Evolutionary conservation across 2,329 filamentous ascomycete genomes (phyloP).

Genomic region (Akanthomyces uredinophilus): DNA sequence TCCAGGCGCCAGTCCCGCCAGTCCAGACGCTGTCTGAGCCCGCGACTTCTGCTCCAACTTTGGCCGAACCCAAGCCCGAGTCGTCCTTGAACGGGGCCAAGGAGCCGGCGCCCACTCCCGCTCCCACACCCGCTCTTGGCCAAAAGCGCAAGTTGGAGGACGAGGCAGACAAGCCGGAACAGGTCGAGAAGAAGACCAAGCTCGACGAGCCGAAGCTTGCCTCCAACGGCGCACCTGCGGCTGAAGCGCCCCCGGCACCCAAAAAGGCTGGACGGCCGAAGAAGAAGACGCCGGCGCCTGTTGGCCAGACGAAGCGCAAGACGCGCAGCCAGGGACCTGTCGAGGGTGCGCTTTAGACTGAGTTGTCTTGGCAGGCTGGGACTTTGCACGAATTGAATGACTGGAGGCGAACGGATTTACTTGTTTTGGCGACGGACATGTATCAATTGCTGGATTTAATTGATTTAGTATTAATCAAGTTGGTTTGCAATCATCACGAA

Average conservation of each 20-base stretch:
- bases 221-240: constrained; percentile 21
- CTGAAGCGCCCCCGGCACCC: constrained; percentile 6
- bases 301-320: constrained; percentile 36
- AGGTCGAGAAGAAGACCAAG: constrained; percentile 21
- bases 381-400: not conserved
- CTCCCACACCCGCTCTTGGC: constrained; percentile 16
- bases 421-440: not conserved
- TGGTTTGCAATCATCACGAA: too few species aligned
- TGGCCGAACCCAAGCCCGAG: too few species aligned
- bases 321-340: constrained; percentile 39
- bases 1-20: constrained; percentile 17
- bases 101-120: constrained; percentile 12
- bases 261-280: constrained; percentile 27
- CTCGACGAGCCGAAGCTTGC: constrained; percentile 19
- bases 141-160: constrained; percentile 39
- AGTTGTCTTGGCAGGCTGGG: not conserved
- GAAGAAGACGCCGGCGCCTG: constrained; percentile 29
- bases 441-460: not conserved
- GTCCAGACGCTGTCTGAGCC: constrained; percentile 15
- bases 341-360: constrained; percentile 17
- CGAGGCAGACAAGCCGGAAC: constrained; percentile 18
- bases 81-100: constrained; percentile 7
- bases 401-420: not conserved
- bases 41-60: too few species aligned
- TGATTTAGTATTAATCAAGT: too few species aligned